Conservation (phyloP, 208 protist genomes). For the Novymonas esmeraldas region DNA sequence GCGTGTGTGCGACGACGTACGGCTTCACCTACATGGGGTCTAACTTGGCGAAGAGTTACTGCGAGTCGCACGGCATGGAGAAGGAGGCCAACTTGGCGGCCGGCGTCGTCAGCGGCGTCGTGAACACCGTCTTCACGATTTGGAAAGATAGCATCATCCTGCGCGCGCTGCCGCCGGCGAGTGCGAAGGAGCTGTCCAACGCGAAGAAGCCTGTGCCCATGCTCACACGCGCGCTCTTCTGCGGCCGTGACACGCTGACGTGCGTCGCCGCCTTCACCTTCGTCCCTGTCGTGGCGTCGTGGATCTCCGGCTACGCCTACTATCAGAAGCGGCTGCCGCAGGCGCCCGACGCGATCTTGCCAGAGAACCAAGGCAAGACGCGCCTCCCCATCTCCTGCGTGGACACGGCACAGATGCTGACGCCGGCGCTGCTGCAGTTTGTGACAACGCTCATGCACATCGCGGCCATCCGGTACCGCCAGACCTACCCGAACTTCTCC, state of each 20-base stretch:
- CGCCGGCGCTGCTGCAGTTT: constrained; percentile 76
- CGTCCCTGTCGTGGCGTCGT: constrained; percentile 73
- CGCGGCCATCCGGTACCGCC: constrained; percentile 84
- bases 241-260: constrained; percentile 76
- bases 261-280: constrained; percentile 83
- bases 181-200: constrained; percentile 35
- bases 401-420: constrained; percentile 76
- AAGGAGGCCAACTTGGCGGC: constrained; percentile 64
- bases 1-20: constrained; percentile 70
- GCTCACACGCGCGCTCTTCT: constrained; percentile 78
- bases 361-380: constrained; percentile 60
- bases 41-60: constrained; percentile 84
- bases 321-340: constrained; percentile 49
- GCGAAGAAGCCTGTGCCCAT: constrained; percentile 74
- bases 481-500: constrained; percentile 82
- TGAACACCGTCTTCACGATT: constrained; percentile 80
- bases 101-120: constrained; percentile 63
- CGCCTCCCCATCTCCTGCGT: constrained; percentile 57
- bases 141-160: constrained; percentile 90
- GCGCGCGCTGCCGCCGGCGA: constrained; percentile 58
- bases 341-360: constrained; percentile 40
- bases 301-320: constrained; percentile 63
- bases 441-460: constrained; percentile 88
- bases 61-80: constrained; percentile 61
- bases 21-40: constrained; percentile 76